These are phyloP conservation scores for Salvia rosmarinus DNA, from an alignment of 257 asterid genomes.

Conservation along the genomic window DNA sequence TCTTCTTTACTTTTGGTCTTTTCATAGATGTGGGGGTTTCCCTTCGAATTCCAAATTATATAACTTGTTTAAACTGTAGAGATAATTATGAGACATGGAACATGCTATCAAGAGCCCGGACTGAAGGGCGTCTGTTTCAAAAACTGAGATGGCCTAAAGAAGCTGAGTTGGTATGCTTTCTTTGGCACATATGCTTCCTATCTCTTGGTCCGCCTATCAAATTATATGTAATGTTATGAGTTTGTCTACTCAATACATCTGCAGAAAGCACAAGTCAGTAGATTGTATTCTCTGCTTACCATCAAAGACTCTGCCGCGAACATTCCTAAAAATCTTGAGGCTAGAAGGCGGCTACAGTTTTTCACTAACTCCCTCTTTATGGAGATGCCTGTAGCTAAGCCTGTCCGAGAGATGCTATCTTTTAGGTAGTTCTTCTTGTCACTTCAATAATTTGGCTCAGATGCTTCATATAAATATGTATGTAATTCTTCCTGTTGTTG, in stretches of 20 bases:
- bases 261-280: slow-evolving; percentile 77
- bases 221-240: slow-evolving; percentile 20
- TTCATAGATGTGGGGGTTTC: not conserved
- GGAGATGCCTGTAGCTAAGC: slow-evolving; percentile 94
- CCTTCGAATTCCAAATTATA: slow-evolving; percentile 8
- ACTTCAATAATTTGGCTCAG: slow-evolving; percentile 8
- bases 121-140: slow-evolving; percentile 90
- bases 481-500: slow-evolving; percentile 20
- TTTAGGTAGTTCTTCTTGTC: slow-evolving; percentile 58
- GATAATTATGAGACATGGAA: slow-evolving; percentile 80
- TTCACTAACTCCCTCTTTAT: slow-evolving; percentile 94
- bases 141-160: slow-evolving; percentile 92
- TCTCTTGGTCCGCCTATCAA: slow-evolving; percentile 15
- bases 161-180: slow-evolving; percentile 66
- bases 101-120: slow-evolving; percentile 74
- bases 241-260: slow-evolving; percentile 38
- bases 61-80: slow-evolving; percentile 44
- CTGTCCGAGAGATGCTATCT: slow-evolving; percentile 91
- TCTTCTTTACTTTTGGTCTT: not conserved
- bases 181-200: slow-evolving; percentile 21
- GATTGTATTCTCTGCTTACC: slow-evolving; percentile 82
- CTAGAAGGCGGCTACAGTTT: slow-evolving; percentile 85
- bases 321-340: slow-evolving; percentile 89
- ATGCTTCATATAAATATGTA: not conserved
- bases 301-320: slow-evolving; percentile 92